Base-by-base conservation (phyloP, 331 rosid species). In the Ulmus americana region DNA sequence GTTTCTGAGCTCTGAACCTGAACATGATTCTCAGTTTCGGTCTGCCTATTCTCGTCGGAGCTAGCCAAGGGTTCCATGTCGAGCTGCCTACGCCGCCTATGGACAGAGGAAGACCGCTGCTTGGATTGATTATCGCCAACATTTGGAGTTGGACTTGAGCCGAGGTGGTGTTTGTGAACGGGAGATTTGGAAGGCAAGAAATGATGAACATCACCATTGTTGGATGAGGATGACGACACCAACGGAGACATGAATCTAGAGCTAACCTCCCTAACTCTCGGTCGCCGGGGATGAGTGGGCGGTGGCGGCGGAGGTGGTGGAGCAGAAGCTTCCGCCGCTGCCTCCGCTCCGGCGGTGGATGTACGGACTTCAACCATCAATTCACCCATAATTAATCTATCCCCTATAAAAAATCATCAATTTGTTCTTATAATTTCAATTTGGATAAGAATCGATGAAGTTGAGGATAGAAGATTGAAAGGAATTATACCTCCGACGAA, bases 261-360 rank as follows among this genome's bases (percentile, higher is more conserved):
- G 80, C 92, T 90, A 52, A 90, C 97, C 76, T 90, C 97, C 48
- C 95, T 80, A 41, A 87, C 95, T 76, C 90, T 81, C 4, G 95
- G 92, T 35, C 94, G 84, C 8, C 96, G 86, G 3, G 67, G 69
- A 40, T 76, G 70, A 5, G 88, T 73, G 0, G 75, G 79, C 0
- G 88, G 77, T 6, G 84, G 94, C 1, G 87, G 90, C 16, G 73
- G 88, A 2, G 85, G 81, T 0, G 79, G 83, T 1, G 84, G 83
- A 65, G 66, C 45, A 28, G 46, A n/a, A 48, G 11, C 59, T 28
- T 28, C 43, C 11, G 58, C 8, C 20, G 13, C 41, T 47, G 63
- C 58, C 28, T 13, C 45, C 12, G 47, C 9, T 8, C 20, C 64
- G 8, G 70, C 16, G 28, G 64, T 20, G 10, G 52, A 44, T 53